phyloP scores from a whole-genome alignment of 768 basidiomycete genomes.

The Leucocoprinus sp. region DNA sequence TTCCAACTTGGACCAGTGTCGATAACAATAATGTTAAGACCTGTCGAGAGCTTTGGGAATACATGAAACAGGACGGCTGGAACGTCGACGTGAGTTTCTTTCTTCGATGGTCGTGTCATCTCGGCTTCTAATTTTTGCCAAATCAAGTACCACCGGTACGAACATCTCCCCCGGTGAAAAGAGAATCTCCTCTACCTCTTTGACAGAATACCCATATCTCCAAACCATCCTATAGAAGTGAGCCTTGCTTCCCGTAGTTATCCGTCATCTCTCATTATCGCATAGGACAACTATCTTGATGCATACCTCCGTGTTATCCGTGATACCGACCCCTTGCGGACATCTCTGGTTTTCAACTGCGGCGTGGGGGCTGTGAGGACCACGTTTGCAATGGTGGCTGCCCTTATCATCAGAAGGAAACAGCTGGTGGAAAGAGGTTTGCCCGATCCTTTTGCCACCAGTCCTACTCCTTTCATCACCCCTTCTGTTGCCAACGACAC shows the following conservation, averaged over 20 bases:
- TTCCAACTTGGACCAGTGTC: slow-evolving; percentile 92
- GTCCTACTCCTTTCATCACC: slow-evolving; percentile 16
- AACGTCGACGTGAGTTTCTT: slow-evolving; percentile 65
- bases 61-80: slow-evolving; percentile 78
- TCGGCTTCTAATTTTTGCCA: slow-evolving; percentile 13
- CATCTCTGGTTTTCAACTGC: slow-evolving; percentile 88
- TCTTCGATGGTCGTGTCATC: slow-evolving; percentile 3
- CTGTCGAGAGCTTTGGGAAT: slow-evolving; percentile 77
- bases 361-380: slow-evolving; percentile 96
- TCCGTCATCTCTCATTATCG: not conserved
- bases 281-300: slow-evolving; percentile 89
- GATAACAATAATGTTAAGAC: slow-evolving; percentile 81
- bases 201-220: slow-evolving; percentile 85
- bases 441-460: slow-evolving; percentile 68
- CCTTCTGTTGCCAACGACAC: not conserved
- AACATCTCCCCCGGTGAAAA: not conserved
- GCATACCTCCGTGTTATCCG: slow-evolving; percentile 82
- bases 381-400: slow-evolving; percentile 96
- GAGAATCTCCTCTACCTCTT: not conserved
- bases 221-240: slow-evolving; percentile 86
- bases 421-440: slow-evolving; percentile 58
- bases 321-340: slow-evolving; percentile 67
- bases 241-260: slow-evolving; percentile 7
- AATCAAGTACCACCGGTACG: slow-evolving; percentile 65
- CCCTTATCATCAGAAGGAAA: slow-evolving; percentile 75